Conservation (phyloP, 768 basidiomycete species). For the Galerina sulciceps region DNA sequence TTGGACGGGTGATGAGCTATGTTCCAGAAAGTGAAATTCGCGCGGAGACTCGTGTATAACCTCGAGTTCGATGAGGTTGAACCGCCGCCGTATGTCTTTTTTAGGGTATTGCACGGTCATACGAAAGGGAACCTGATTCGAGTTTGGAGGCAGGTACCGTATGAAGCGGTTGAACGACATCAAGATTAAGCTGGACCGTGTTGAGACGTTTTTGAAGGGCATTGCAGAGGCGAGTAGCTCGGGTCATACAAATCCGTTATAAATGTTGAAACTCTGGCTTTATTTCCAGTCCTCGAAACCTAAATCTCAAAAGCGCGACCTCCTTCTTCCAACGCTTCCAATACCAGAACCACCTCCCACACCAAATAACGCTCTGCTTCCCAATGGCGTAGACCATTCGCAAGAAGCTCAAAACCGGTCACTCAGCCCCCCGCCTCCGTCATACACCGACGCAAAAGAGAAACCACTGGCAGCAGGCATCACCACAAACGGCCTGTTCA, state of each 20-base stretch:
- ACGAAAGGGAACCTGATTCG: neutral
- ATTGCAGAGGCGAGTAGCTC: conserved; percentile 50
- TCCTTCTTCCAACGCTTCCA: conserved; percentile 60
- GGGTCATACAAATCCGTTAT: neutral
- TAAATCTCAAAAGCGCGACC: conserved; percentile 39
- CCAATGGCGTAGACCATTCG: neutral
- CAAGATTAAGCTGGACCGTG: conserved; percentile 52
- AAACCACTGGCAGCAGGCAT: conserved; percentile 15
- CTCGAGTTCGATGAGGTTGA: conserved; percentile 56
- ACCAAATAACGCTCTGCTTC: neutral
- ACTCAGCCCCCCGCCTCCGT: neutral
- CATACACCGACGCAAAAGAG: conserved; percentile 2
- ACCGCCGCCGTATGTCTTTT: conserved; percentile 42
- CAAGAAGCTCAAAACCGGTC: neutral
- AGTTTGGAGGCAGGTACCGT: conserved; percentile 36
- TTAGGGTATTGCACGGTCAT: too few species aligned
- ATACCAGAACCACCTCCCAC: conserved; percentile 37
- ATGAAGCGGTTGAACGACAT: conserved; percentile 50
- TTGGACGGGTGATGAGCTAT: neutral
- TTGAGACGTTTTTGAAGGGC: conserved; percentile 56
- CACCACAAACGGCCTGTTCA: conserved; percentile 18
- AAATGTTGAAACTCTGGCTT: conserved; percentile 37
- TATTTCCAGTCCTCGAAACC: conserved; percentile 34
- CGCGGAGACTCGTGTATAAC: conserved; percentile 58
- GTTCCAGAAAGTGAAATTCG: conserved; percentile 54